Evolutionary conservation across 495 filamentous ascomycete species (phyloP), one percentile per base, ranked within the genome.

Genomic region (Immersiella caudata): DNA sequence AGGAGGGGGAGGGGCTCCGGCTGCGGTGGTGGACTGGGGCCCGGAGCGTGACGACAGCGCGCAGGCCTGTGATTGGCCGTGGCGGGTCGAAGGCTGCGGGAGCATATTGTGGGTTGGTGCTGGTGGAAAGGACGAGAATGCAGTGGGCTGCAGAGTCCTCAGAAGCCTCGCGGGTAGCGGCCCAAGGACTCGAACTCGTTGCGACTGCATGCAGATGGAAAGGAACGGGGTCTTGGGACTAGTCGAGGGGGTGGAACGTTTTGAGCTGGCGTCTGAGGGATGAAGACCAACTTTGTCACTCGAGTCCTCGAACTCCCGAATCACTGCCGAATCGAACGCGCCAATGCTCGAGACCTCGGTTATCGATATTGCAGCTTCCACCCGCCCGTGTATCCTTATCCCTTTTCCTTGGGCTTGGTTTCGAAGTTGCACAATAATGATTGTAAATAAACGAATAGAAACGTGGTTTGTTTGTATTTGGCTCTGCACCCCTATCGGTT

Each of bases 1-100:
- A 72, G 75, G 75, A 77, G 77, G 75, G 79, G 80, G 76, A 79
- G 77, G 75, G 75, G 79, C 68, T 71, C 68, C 64, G 49, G 70
- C 54, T 50, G 36, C 50, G 51, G 67, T 60, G 61, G 59, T 65
- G 70, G 67, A 62, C 24, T 68, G 68, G 68, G 73, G 60, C 64
- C 62, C 54, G 18, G 49, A 58, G 58, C 71, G 72, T 75, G 75
- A 78, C 71, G 75, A 71, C 74, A 75, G 73, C 68, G 64, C 16
- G 56, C 71, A 66, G 40, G 65, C 46, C 59, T 71, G 65, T 76
- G 74, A 79, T 79, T 79, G 76, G 76, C 68, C 65, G 27, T 61
- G 46, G 65, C 73, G 67, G 67, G 65, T 61, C 62, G 40, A 70
- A 25, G 58, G 61, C 46, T 56, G 51, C 33, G 65, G 62, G 46